Base-by-base conservation (phyloP, 345 rosid species). In the Camelina laxa region DNA sequence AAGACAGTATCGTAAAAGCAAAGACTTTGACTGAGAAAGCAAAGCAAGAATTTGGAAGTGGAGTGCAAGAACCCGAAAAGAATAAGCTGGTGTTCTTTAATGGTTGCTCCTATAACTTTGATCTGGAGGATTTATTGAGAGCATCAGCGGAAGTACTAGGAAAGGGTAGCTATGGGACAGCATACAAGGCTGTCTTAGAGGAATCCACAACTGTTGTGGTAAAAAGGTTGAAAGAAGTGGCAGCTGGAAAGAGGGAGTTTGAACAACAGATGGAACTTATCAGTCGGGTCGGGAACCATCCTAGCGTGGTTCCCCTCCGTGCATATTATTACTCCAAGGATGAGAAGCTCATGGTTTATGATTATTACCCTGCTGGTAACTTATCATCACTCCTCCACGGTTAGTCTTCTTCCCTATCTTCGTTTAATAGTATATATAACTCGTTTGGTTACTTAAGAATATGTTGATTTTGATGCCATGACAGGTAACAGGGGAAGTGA, bases 81-180 rank as follows among this genome's bases (percentile, higher is more conserved):
- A 89, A 91, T 75, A 91, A 85, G 84, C 87, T 93, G 48, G 91
- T 88, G 48, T 93, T 90, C 89, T 91, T 89, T 63, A 93, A 88
- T 73, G 97, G 96, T 3, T 87, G 88, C 63, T 80, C 84, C 1
- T 91, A 88, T 60, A 85, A 85, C 63, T 93, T 93, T 74, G 97
- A 90, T 75, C 85, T 93, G 6, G 97, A 93, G 77, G 96, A 93
- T 76, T 78, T 93, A 41, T 65, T 93, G 73, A 91, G 97, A 79
- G 97, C 97, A 68, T 90, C 98, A 0, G 98, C 97, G 30, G 98
- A 93, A 79, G 93, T 93, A 17, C 77, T 93, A 31, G 98, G 98
- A 53, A 93, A 91, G 62, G 98, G 98, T 47, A 88, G 89, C 16
- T 88, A 80, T 65, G 97, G 98, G 64, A 91, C 89, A 0, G 85